Evolutionary conservation across 2,329 filamentous ascomycete genomes (phyloP), one percentile per base, ranked within the genome.

Genomic region (Fusarium chlamydosporum): DNA sequence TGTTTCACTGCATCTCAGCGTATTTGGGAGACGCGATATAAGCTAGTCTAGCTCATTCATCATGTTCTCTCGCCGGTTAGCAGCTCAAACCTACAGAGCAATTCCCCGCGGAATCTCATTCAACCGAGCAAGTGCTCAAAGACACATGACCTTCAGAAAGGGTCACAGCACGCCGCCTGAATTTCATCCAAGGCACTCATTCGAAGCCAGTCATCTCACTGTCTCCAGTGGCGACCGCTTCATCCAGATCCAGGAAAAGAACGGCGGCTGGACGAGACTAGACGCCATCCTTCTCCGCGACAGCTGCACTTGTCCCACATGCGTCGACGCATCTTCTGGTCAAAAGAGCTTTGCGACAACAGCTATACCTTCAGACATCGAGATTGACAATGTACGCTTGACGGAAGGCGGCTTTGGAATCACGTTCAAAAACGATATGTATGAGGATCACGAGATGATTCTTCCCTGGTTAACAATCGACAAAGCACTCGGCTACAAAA

Each of bases 321-420:
- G 88, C 74, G 81, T 86, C 53, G 85, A 89, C 64, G 79, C 80
- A 1, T 81, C 85, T n/a, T 89, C 88, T 2, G 87, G 86, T 43
- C 87, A 90, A 65, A 87, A 88, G 75, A 85, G 79, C 61, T 85
- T 83, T 70, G 78, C 79, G 2, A 82, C 81, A 6, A 76, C 77
- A 29, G 79, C 83, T 33, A 77, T 86, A 7, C 78, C 79, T 7
- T 26, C 66, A 3, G 47, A 72, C 12, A 79, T 83, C 29, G 50
- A 65, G 13, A 74, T 83, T 20, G 61, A 70, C 6, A 31, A 65
- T 3, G 79, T 80, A 31, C 65, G 72, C 3, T 52, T 77, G 2
- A 69, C 70, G 16, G 71, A 79, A 0, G 78, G 83, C 18, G 78
- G 80, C 2, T 78, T 93, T 13, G 79, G 83, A 20, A 78, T 95